A percentile compares a stretch with the other conserved stretches of the same genome.
phyloP scores from a whole-genome alignment of 2,329 filamentous ascomycete genomes.

The Dactylellina sp. region DNA sequence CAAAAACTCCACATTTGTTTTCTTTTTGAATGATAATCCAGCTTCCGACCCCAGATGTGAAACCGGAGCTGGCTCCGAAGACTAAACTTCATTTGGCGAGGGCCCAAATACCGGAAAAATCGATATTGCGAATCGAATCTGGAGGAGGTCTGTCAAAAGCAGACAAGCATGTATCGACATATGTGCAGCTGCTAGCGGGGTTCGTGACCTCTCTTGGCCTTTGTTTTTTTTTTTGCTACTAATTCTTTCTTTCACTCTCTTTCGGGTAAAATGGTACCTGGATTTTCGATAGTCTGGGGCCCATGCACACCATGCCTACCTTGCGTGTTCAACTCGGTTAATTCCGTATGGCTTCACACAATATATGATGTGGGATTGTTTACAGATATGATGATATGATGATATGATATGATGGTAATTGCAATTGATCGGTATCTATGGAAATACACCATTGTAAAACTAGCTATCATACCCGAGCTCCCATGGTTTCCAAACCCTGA shows the following conservation, averaged over 20 bases:
- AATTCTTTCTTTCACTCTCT: too few relatives aligned
- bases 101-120: constrained; percentile 1
- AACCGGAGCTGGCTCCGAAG: constrained; percentile 28
- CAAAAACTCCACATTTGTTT: background rate
- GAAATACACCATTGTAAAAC: too few relatives aligned
- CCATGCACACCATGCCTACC: background rate
- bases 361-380: background rate
- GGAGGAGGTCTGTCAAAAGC: too few relatives aligned
- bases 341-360: background rate
- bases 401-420: background rate
- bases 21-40: constrained; percentile 8
- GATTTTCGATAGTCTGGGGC: background rate
- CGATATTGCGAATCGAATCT: background rate
- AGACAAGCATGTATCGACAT: too few relatives aligned
- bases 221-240: background rate
- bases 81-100: constrained; percentile 1
- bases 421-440: background rate
- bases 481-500: too few relatives aligned
- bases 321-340: background rate
- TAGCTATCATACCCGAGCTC: too few relatives aligned
- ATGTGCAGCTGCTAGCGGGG: too few relatives aligned
- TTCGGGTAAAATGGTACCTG: constrained; percentile 9
- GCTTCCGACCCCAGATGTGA: constrained; percentile 13
- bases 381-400: too few relatives aligned
- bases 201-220: background rate